phyloP scores from a whole-genome alignment of 2,329 filamentous ascomycete genomes.

The Akanthomyces dipterigenus region DNA sequence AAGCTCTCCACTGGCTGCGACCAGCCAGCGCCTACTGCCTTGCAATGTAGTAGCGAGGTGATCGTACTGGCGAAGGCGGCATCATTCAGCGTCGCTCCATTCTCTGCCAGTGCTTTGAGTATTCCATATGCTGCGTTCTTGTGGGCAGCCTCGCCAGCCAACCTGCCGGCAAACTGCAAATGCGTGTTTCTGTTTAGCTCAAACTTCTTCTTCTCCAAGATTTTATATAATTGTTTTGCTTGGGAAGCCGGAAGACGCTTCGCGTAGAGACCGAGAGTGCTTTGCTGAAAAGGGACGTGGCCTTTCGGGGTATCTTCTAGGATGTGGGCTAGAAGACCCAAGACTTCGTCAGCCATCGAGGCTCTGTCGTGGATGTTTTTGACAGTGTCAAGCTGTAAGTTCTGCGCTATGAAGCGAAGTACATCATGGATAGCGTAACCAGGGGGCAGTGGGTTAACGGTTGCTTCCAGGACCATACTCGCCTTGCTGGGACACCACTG shows the following conservation, averaged over 20 bases:
- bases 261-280: slow-evolving; percentile 28
- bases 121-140: slow-evolving; percentile 40
- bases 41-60: slow-evolving; percentile 48
- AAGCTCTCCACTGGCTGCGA: slow-evolving; percentile 19
- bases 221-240: slow-evolving; percentile 28
- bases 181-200: slow-evolving; percentile 36
- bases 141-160: slow-evolving; percentile 33
- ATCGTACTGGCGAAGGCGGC: slow-evolving; percentile 46
- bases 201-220: slow-evolving; percentile 24
- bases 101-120: slow-evolving; percentile 28
- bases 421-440: slow-evolving; percentile 33
- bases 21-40: slow-evolving; percentile 18
- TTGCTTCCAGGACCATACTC: slow-evolving; percentile 29
- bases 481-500: slow-evolving; percentile 26
- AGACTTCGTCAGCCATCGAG: slow-evolving; percentile 23
- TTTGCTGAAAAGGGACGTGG: slow-evolving; percentile 31
- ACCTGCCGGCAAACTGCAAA: slow-evolving; percentile 39
- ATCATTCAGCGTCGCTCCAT: slow-evolving; percentile 38
- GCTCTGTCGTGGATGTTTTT: slow-evolving; percentile 18
- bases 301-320: slow-evolving; percentile 23
- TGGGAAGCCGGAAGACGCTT: slow-evolving; percentile 24
- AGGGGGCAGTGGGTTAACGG: slow-evolving; percentile 28
- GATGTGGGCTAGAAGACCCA: slow-evolving; percentile 23
- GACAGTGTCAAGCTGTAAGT: slow-evolving; percentile 15
- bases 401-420: slow-evolving; percentile 25